These are phyloP conservation scores for Lichtheimia corymbifera DNA, from an alignment of 371 early-diverging fungal species.

Conservation along the genomic window DNA sequence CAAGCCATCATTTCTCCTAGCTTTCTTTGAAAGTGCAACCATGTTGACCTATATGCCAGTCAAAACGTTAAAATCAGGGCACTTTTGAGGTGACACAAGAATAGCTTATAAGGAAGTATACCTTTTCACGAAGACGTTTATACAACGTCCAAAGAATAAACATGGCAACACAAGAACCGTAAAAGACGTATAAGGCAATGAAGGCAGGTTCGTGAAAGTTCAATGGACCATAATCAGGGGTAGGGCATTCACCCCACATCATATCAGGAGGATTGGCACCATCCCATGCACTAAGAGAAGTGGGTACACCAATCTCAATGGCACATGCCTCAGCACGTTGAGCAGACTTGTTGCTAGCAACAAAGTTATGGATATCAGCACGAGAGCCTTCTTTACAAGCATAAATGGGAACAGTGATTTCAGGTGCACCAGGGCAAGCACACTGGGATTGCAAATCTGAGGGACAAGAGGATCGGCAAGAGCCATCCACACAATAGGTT, in stretches of 20 bases:
- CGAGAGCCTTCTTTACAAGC: slow-evolving; percentile 11
- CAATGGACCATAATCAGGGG: slow-evolving; percentile 43
- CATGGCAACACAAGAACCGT: slow-evolving; percentile 62
- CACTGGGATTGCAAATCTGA: slow-evolving; percentile 33
- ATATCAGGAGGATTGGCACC: slow-evolving; percentile 17
- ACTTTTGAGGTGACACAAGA: background rate
- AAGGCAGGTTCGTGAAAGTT: slow-evolving; percentile 41
- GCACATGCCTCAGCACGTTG: slow-evolving; percentile 32
- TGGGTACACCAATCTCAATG: slow-evolving; percentile 25
- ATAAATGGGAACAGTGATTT: slow-evolving; percentile 16
- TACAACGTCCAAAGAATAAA: slow-evolving; percentile 59
- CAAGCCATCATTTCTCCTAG: too few species aligned
- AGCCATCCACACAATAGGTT: slow-evolving; percentile 54
- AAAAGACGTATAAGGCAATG: slow-evolving; percentile 53
- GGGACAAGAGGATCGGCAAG: slow-evolving; percentile 42
- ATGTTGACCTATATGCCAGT: too few species aligned
- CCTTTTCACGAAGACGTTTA: slow-evolving; percentile 49
- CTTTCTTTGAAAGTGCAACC: too few species aligned
- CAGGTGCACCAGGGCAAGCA: slow-evolving; percentile 44
- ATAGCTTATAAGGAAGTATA: background rate
- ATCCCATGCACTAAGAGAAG: slow-evolving; percentile 27
- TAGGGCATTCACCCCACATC: slow-evolving; percentile 61
- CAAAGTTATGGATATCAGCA: slow-evolving; percentile 45
- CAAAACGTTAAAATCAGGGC: too few species aligned
- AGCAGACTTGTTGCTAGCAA: slow-evolving; percentile 33